Conservation (phyloP, 2,329 filamentous ascomycete species). For the Arachnomyces sp. region DNA sequence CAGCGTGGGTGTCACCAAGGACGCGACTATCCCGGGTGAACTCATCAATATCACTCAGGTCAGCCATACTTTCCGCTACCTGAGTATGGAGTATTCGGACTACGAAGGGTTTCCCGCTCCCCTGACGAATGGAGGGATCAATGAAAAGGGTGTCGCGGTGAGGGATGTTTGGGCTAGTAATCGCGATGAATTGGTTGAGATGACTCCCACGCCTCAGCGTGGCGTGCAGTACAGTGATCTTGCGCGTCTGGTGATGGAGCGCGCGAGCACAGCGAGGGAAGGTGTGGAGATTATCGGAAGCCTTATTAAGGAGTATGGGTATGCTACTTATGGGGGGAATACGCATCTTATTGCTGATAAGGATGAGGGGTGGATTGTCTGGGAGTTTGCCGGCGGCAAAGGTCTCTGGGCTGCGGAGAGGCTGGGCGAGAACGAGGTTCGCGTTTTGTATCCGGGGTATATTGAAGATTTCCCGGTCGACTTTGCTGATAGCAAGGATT, state of each 20-base stretch:
- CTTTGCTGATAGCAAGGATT: too few species aligned
- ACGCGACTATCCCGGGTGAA: slow-evolving; percentile 26
- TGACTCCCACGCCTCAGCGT: slow-evolving; percentile 34
- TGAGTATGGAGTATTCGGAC: slow-evolving; percentile 10
- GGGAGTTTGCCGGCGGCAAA: too few species aligned
- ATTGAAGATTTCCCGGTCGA: too few species aligned
- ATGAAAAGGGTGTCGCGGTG: slow-evolving; percentile 35
- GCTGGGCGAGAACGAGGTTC: too few species aligned
- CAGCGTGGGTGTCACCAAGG: slow-evolving; percentile 34
- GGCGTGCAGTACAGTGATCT: slow-evolving; percentile 37
- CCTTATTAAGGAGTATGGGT: slow-evolving; percentile 32
- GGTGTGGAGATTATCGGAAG: slow-evolving; percentile 37
- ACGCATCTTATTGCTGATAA: slow-evolving; percentile 32
- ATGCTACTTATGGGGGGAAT: slow-evolving; percentile 37
- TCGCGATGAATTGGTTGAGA: slow-evolving; percentile 30
- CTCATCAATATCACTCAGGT: too few species aligned
- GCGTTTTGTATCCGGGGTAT: too few species aligned
- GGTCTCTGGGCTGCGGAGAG: too few species aligned
- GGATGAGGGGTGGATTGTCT: too few species aligned
- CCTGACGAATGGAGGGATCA: slow-evolving; percentile 38
- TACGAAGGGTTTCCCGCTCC: slow-evolving; percentile 38
- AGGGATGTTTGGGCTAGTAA: slow-evolving; percentile 37
- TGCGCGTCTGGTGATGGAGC: slow-evolving; percentile 33
- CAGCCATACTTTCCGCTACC: too few species aligned
- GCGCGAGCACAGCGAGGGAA: slow-evolving; percentile 33